Percentiles rank a stretch among this genome's conserved stretches.
These are phyloP conservation scores for Mucuna pruriens DNA, from an alignment of 306 rosid genomes.

Conservation along the genomic window DNA sequence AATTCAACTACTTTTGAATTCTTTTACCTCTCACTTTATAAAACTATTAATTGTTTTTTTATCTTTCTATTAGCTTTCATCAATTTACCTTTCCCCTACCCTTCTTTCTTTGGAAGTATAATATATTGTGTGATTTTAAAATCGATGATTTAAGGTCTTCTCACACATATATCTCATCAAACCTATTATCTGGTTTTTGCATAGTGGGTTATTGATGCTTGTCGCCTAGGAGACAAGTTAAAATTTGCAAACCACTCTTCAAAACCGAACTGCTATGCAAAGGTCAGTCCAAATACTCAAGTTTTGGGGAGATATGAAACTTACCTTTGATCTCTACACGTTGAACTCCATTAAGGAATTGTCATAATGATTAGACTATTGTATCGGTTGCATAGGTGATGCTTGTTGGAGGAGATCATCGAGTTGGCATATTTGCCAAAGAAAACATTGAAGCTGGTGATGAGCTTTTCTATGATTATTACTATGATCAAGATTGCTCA, in stretches of 20 bases:
- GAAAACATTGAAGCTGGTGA: constrained; percentile 75
- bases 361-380: constrained; percentile 3
- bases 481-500: constrained; percentile 53
- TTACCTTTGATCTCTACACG: background rate
- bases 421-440: constrained; percentile 85
- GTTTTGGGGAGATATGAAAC: background rate
- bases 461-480: constrained; percentile 83
- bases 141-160: background rate
- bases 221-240: constrained; percentile 84
- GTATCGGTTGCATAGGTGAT: constrained; percentile 51
- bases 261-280: constrained; percentile 79
- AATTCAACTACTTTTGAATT: background rate
- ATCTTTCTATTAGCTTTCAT: background rate
- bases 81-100: background rate
- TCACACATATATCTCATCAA: background rate
- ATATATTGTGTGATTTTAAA: constrained; percentile 10
- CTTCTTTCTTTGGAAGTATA: background rate
- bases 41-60: background rate
- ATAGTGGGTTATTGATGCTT: constrained; percentile 88
- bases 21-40: background rate
- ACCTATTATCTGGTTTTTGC: constrained; percentile 35
- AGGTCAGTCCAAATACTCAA: constrained; percentile 49
- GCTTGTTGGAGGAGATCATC: constrained; percentile 85
- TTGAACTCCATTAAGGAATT: constrained; percentile 6
- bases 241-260: constrained; percentile 89